Percentiles rank a stretch among this genome's conserved stretches.
These are phyloP conservation scores for Tetrapisispora iriomotensis DNA, from an alignment of 805 yeast genomes.

Conservation along the genomic window DNA sequence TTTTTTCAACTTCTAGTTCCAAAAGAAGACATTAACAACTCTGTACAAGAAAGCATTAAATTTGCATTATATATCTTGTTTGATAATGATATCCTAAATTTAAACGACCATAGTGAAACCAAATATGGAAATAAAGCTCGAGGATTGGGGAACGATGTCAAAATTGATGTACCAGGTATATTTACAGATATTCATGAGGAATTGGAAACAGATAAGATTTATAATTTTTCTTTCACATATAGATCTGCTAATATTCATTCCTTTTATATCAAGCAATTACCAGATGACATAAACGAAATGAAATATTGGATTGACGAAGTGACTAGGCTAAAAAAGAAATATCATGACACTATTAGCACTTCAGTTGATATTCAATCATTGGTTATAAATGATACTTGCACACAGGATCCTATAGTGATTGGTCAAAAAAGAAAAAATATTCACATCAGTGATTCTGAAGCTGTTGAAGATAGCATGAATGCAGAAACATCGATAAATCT, in stretches of 20 bases:
- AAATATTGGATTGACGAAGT: conserved; percentile 15
- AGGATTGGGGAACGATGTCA: conserved; percentile 6
- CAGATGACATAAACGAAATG: conserved; percentile 13
- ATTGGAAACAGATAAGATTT: conserved; percentile 6
- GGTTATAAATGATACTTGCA: conserved; percentile 11
- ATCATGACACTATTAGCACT: conserved; percentile 7
- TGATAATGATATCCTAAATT: conserved; percentile 10
- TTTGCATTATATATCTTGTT: conserved; percentile 12
- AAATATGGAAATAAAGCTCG: neutral
- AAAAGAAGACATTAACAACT: conserved; percentile 6
- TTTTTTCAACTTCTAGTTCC: conserved; percentile 12
- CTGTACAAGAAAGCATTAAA: conserved; percentile 8
- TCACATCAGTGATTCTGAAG: conserved; percentile 13
- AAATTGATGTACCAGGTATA: conserved; percentile 19
- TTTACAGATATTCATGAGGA: conserved; percentile 7
- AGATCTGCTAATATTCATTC: conserved; percentile 12
- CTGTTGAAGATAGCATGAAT: conserved; percentile 2
- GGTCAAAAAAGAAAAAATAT: conserved; percentile 16
- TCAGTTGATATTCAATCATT: conserved; percentile 14
- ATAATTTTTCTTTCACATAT: conserved; percentile 13
- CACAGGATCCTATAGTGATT: conserved; percentile 7
- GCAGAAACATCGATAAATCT: neutral
- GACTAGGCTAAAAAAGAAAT: conserved; percentile 5
- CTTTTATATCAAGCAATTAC: conserved; percentile 15
- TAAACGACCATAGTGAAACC: conserved; percentile 2